Evolutionary conservation across 2,329 filamentous ascomycete species (phyloP), one percentile per base, ranked within the genome.

Genomic region (Hirsutella minnesotensis): DNA sequence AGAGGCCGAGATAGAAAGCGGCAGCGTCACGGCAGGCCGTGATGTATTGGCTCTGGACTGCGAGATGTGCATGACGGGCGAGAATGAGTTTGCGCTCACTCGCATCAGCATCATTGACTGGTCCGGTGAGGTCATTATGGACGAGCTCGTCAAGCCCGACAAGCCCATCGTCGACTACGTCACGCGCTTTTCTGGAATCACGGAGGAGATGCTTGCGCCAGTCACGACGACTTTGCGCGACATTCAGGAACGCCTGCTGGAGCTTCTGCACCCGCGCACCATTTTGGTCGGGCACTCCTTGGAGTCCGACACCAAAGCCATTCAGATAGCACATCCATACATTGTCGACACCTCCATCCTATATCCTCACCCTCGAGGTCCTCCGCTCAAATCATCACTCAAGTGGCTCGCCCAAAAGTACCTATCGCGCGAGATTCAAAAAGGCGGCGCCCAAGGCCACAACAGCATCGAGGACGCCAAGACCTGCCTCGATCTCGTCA

Each of bases 31-130:
- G 0, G 86, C 79, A 24, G 92, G 89, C 30, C 78, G 87, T 48
- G 75, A 82, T 31, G 68, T 95, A 10, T 68, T 94, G 39, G 83
- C 87, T 1, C 70, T 98, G 43, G 92, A 98, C 59, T 98, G 92
- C 63, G 92, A 98, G 63, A 98, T 98, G 92, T 95, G 89, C 59
- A 81, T 87, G 65, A 94, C 88, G 3, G 84, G 81, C 46, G 79
- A 83, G 47, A 79, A 79, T 39, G 77, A 86, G 50, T 86, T 83
- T 49, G 86, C 89, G 30, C 77, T 98, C 36, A 94, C 92, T 2
- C 80, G 92, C 44, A 83, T 96, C 58, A 95, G 88, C 58, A 62
- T 96, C 33, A 69, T 98, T 8, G 70, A 79, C 46, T 98, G 92
- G 90, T 78, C 88, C 51, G 89, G 89, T 39, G 76, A 79, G 29